Base-by-base conservation (phyloP, 2,329 filamentous ascomycete species). In the Tolypocladium ophioglossoides region DNA sequence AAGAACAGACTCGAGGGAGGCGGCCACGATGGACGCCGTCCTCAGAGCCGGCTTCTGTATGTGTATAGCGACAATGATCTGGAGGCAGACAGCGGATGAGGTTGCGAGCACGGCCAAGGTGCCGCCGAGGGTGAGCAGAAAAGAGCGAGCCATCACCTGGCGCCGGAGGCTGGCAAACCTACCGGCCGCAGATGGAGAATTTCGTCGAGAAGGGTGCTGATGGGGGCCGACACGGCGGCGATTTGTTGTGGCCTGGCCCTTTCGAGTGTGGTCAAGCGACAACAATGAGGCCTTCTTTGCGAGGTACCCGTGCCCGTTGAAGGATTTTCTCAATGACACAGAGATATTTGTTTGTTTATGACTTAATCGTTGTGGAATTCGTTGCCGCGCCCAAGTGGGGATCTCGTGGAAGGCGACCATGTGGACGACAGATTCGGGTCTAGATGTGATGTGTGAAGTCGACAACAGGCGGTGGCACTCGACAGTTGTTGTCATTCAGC, bases 1-100 rank as follows among this genome's bases (percentile, higher is more conserved):
- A 18, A 62, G 58, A 12, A 63, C 41, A n/a, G 58, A 61, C 53
- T 71, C 62, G 10, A 69, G 58, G 18, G 59, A 59, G 39, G 63
- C 58, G n/a, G 68, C 63, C 8, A 64, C 55, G 30, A 62, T 61
- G 9, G 64, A 62, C 24, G 64, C 52, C 34, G 39, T 52, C 52
- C 37, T 52, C 48, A 48, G 56, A 38, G 37, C 55, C 24, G 40
- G 52, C 4, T 50, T 52, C 6, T 55, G 41, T 8, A 55, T 48
- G 35, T 55, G 37, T 30, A 58, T 47, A 48, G 55, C 57, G 34
- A 56, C 38, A 34, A 56, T 53, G 52, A 59, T 53, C 52, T 63
- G 57, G 14, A 62, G 59, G 39, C 56, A 54, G 27, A 63, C 51
- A 44, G 54, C 54, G 2, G 55, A 51, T 14, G 49, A 49, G 20